Evolutionary conservation across 164 flowering plant genomes (phyloP), one percentile per base, ranked within the genome.

Genomic region (Liriodendron chinense): DNA sequence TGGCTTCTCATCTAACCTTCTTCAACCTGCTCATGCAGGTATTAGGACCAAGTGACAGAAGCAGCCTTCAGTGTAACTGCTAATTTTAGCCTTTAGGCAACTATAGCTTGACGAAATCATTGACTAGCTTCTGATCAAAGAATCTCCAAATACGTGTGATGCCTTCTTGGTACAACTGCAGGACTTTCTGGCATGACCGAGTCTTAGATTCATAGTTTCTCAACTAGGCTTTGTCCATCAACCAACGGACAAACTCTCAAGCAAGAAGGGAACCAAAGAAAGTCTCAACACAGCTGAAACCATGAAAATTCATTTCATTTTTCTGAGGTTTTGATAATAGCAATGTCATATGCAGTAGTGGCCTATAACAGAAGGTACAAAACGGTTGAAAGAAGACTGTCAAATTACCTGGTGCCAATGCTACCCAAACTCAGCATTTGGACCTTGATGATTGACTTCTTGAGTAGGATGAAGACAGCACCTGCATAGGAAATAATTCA

Each of bases 401-500:
- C 57, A 53, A 53, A 53, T 53, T 53, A 53, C 57, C 57, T 53
- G 16, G 12, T 53, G 16, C 57, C 57, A 53, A 53, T 10, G 57
- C 57, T 53, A 53, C 16, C 26, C 56, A 48, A 53, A n/a, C 56
- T 80, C 71, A 86, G 75, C 84, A 70, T 80, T 88, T 88, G 75
- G 86, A 83, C 81, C 89, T 87, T 25, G 90, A 84, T 57, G 88
- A 74, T 79, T 89, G 97, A 72, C 93, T 90, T 57, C 88, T 84
- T 23, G 92, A 84, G 69, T 91, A 92, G 74, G 98, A 92, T 43
- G 97, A 91, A 26, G 98, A 91, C 69, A 88, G 74, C 65, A 94
- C 89, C 97, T 92, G 87, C 83, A 84, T 61, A 34, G 57, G 25
- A 76, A 23, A 75, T 23, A 28, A 21, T 20, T 57, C 20, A 24